These are phyloP conservation scores for Sphaerulina populicola DNA, from an alignment of 2,329 filamentous ascomycete genomes.

Conservation along the genomic window DNA sequence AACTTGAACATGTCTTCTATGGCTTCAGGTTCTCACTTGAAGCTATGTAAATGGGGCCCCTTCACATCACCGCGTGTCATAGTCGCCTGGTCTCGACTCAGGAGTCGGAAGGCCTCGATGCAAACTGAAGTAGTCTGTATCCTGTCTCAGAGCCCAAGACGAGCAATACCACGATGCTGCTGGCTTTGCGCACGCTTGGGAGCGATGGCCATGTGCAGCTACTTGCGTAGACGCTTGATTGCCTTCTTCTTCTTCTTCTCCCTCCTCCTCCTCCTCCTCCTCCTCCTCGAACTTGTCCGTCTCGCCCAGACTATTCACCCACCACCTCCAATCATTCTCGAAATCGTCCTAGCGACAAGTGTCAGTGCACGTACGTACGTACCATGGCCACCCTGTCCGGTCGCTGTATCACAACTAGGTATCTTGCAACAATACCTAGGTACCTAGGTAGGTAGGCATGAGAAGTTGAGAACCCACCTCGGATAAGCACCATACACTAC, in stretches of 20 bases:
- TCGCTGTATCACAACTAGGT: too few species aligned
- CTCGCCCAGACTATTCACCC: conserved; percentile 12
- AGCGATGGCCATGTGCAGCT: not conserved
- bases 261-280: too few species aligned
- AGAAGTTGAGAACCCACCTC: not conserved
- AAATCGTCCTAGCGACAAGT: conserved; percentile 1
- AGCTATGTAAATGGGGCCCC: not conserved
- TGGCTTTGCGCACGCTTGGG: not conserved
- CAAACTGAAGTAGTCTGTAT: conserved; percentile 10
- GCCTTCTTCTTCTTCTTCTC: not conserved
- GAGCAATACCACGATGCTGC: conserved; percentile 12
- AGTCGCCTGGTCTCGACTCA: conserved; percentile 4
- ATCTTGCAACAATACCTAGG: too few species aligned
- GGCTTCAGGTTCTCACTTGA: too few species aligned
- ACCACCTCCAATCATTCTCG: conserved; percentile 12
- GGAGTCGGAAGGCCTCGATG: conserved; percentile 9
- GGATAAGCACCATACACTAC: conserved; percentile 13
- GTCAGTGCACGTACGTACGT: too few species aligned
- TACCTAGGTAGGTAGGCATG: too few species aligned
- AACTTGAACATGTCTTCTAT: too few species aligned
- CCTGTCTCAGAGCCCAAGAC: conserved; percentile 4
- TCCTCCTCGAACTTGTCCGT: conserved; percentile 9
- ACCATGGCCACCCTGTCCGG: too few species aligned
- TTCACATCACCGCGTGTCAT: not conserved
- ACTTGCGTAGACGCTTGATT: not conserved